These are phyloP conservation scores for Heimioporus sp. DNA, from an alignment of 768 basidiomycete genomes.

Conservation along the genomic window DNA sequence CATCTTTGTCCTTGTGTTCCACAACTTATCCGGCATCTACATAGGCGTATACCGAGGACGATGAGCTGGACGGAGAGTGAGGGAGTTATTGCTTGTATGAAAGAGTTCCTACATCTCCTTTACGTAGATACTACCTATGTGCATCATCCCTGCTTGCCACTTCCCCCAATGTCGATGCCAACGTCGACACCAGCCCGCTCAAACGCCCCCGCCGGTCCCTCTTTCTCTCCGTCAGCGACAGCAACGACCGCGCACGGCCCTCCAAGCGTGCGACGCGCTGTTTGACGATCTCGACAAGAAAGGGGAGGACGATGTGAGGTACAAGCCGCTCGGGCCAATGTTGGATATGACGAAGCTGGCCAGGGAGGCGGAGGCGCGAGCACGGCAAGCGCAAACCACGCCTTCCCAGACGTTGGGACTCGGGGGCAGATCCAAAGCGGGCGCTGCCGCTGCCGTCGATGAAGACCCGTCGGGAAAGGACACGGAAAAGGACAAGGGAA, in stretches of 20 bases:
- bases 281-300: slow-evolving; percentile 51
- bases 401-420: slow-evolving; percentile 46
- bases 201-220: slow-evolving; percentile 43
- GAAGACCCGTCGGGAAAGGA: slow-evolving; percentile 19
- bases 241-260: slow-evolving; percentile 30
- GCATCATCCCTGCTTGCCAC: slow-evolving; percentile 9
- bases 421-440: slow-evolving; percentile 46
- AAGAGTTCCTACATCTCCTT: no score
- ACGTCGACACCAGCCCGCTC: slow-evolving; percentile 10
- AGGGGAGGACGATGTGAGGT: slow-evolving; percentile 42
- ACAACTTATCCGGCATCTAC: no score
- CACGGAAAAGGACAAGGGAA: slow-evolving; percentile 8
- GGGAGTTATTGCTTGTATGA: no score
- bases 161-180: slow-evolving; percentile 13
- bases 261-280: slow-evolving; percentile 34
- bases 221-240: slow-evolving; percentile 52
- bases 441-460: no score
- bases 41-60: no score
- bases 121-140: no score
- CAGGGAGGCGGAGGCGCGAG: slow-evolving; percentile 52
- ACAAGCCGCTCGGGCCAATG: slow-evolving; percentile 47
- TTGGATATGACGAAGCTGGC: slow-evolving; percentile 54
- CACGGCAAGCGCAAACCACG: slow-evolving; percentile 19
- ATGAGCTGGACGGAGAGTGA: no score
- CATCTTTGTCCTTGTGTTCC: no score